A percentile compares a stretch with the other conserved stretches of the same genome.
Evolutionary conservation across 2,329 filamentous ascomycete species (phyloP).

Genomic region (Aureobasidium pullulans): DNA sequence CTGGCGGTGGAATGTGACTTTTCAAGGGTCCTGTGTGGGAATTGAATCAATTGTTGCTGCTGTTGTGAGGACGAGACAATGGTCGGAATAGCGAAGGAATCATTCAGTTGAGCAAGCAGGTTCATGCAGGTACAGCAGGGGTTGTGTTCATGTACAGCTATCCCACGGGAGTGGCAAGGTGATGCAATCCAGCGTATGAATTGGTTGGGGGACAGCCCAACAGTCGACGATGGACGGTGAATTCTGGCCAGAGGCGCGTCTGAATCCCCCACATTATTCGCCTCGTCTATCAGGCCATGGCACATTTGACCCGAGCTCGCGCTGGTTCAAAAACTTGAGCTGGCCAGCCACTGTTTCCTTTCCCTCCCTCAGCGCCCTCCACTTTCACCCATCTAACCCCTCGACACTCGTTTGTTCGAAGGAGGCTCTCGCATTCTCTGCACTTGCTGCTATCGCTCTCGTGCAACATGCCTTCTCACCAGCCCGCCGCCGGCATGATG

Average conservation of each 20-base stretch:
- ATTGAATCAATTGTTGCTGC: neutral
- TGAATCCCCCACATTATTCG: constrained; percentile 5
- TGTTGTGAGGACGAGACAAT: neutral
- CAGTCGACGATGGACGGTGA: neutral
- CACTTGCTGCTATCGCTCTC: neutral
- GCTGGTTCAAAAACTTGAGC: constrained; percentile 11
- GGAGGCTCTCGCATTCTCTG: constrained; percentile 5
- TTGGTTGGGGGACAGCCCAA: constrained; percentile 12
- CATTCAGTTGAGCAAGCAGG: neutral
- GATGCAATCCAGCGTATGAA: constrained; percentile 5
- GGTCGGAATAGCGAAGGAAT: neutral
- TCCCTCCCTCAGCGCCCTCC: constrained; percentile 7
- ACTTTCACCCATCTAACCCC: neutral
- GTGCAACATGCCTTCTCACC: constrained; percentile 44
- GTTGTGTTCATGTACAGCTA: neutral
- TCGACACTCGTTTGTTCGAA: constrained; percentile 14
- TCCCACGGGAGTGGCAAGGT: constrained; percentile 1
- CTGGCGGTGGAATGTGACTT: constrained; percentile 8
- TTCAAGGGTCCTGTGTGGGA: neutral
- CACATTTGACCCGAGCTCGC: constrained; percentile 9
- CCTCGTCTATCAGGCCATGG: constrained; percentile 11
- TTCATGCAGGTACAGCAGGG: constrained; percentile 9
- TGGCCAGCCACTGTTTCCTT: neutral
- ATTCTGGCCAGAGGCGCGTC: neutral
- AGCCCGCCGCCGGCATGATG: constrained; percentile 40